Percentiles rank a stretch among this genome's conserved stretches.
Evolutionary conservation across 2,329 filamentous ascomycete genomes (phyloP).

Genomic region (Penicillium digitatum): DNA sequence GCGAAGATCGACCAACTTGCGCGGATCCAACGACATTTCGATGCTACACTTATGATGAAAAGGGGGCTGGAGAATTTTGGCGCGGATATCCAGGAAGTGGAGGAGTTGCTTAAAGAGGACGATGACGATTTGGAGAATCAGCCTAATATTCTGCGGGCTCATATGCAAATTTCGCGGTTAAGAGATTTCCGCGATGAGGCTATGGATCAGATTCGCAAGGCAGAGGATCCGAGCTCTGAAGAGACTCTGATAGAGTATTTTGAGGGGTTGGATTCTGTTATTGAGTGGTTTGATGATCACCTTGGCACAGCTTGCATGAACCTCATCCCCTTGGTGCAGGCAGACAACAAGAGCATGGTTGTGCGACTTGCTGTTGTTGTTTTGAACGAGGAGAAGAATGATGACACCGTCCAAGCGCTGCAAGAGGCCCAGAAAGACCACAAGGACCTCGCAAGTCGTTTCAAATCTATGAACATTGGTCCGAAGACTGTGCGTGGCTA

Average conservation of each 20-base stretch:
- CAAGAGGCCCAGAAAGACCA: slow-evolving; percentile 95
- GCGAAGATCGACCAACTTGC: slow-evolving; percentile 66
- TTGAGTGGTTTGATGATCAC: slow-evolving; percentile 95
- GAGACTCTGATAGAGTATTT: slow-evolving; percentile 89
- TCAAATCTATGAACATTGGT: slow-evolving; percentile 92
- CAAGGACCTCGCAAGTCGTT: slow-evolving; percentile 85
- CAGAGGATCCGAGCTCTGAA: slow-evolving; percentile 69
- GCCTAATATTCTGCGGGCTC: slow-evolving; percentile 81
- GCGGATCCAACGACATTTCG: slow-evolving; percentile 79
- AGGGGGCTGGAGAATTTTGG: slow-evolving; percentile 84
- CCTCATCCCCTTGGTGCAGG: slow-evolving; percentile 78
- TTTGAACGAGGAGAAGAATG: slow-evolving; percentile 93
- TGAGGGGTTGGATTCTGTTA: slow-evolving; percentile 73
- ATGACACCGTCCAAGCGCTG: slow-evolving; percentile 82
- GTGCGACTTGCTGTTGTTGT: slow-evolving; percentile 89
- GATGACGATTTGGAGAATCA: slow-evolving; percentile 83
- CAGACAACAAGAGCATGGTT: slow-evolving; percentile 82
- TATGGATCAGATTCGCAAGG: slow-evolving; percentile 87
- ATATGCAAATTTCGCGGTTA: slow-evolving; percentile 87
- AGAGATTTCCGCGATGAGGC: slow-evolving; percentile 94
- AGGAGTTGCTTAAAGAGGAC: slow-evolving; percentile 75
- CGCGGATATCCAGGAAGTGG: slow-evolving; percentile 68
- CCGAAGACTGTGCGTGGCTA: slow-evolving; percentile 90
- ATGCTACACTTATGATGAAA: slow-evolving; percentile 89
- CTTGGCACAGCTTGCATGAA: slow-evolving; percentile 84